Conservation (phyloP, 2,329 filamentous ascomycete species). For the Endoconidiophora laricicola region DNA sequence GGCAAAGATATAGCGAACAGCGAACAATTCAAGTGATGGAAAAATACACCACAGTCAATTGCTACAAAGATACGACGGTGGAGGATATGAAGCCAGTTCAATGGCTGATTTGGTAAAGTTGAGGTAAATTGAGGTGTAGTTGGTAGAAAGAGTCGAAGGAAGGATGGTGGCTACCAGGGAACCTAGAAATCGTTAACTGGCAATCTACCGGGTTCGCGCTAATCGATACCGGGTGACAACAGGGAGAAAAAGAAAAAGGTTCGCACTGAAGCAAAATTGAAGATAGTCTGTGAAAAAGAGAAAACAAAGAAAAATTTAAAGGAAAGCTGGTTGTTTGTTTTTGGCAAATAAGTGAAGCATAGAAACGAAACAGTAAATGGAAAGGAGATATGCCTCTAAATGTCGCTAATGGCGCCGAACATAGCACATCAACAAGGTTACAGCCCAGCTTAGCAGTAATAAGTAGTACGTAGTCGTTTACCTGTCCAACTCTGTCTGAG, state of each 20-base stretch:
- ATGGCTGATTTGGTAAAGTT: conserved; percentile 6
- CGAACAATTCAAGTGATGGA: not conserved
- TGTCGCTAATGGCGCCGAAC: not conserved
- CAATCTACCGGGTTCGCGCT: not conserved
- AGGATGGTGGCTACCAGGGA: conserved; percentile 5
- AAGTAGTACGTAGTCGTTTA: not conserved
- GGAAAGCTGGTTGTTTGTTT: not conserved
- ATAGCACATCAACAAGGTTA: not conserved
- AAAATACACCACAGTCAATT: not conserved
- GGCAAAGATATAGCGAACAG: not conserved
- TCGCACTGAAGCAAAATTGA: not conserved
- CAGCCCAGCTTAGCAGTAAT: not conserved
- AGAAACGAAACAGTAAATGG: not conserved
- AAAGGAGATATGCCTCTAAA: no score
- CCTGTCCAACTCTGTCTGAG: not conserved
- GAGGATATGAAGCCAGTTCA: conserved; percentile 8
- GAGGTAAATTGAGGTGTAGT: conserved; percentile 10
- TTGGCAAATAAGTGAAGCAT: not conserved
- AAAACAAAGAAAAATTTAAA: not conserved
- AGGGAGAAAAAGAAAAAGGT: not conserved
- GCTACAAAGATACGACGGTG: not conserved
- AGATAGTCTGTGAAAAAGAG: not conserved
- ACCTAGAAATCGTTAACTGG: not conserved
- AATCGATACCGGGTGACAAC: conserved; percentile 1
- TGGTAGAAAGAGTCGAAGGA: conserved; percentile 2